Base-by-base conservation (phyloP, 1,284 basidiomycete species). In the Cutaneotrichosporon dermatis region DNA sequence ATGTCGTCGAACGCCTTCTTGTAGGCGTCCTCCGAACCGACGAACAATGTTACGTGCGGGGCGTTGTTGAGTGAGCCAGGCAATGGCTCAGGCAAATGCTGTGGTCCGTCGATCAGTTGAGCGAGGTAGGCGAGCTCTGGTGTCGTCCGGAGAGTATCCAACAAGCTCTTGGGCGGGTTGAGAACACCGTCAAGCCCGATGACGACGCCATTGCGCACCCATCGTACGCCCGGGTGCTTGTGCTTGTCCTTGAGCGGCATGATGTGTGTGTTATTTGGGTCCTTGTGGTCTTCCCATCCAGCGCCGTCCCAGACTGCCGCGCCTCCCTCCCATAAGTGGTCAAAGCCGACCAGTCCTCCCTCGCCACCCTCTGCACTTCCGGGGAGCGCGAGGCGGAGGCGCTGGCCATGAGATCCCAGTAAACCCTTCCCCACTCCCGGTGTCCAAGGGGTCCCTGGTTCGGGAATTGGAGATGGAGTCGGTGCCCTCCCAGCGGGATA, bases 11-110 rank as follows among this genome's bases (percentile, higher is more conserved):
- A 60, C 88, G 78, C 42, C 69, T 76, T 49, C 82, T 80, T 85
- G 86, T 82, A 97, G 9, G 96, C 94, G 33, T 83, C 79, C 70
- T 96, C 85, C 12, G 88, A 82, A 0, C 96, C 95, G 2, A 96
- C 83, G 75, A 99, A 99, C 41, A 99, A 69, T 0, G 95, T 97
- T 39, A 96, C 79, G 69, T 89, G 86, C 0, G 90, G 79, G 0
- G 84, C 70, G 53, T 49, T 75, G 55, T 50, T 77, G 62, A 69
- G 72, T 63, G 63, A 68, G 1, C 62, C 59, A 4, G 85, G 88
- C 57, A 88, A 75, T 56, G 89, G 83, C 59, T 81, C 83, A 61
- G 83, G 78, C 61, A 89, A 85, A 71, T 87, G 87, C 7, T 85
- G 84, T 45, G 87, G 73, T 0, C 83, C 81, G 6, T 83, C 69